These are phyloP conservation scores for Mollisiaceae sp. DNA, from an alignment of 2,329 filamentous ascomycete genomes.

Conservation along the genomic window DNA sequence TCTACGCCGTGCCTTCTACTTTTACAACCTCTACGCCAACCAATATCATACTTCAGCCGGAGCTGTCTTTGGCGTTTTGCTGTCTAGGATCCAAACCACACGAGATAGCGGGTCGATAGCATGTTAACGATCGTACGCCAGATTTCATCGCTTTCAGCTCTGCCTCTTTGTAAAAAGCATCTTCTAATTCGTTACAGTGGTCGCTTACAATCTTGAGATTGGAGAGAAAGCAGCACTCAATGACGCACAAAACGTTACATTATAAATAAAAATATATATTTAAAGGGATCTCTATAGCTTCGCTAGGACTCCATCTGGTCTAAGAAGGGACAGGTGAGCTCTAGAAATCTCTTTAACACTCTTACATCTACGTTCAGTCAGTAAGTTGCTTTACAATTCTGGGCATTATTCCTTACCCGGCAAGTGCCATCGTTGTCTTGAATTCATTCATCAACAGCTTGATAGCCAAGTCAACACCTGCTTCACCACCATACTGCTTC, in stretches of 20 bases:
- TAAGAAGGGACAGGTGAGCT: conserved; percentile 21
- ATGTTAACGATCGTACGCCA: too few relatives aligned
- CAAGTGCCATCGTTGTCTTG: conserved; percentile 21
- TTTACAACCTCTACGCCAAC: conserved; percentile 33
- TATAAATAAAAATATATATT: neutral
- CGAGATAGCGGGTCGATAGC: too few relatives aligned
- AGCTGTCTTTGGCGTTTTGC: too few relatives aligned
- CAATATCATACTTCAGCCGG: conserved; percentile 34
- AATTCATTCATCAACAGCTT: conserved; percentile 46
- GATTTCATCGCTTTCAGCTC: too few relatives aligned
- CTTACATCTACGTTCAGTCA: conserved; percentile 17
- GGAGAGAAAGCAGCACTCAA: too few relatives aligned
- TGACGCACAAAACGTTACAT: neutral
- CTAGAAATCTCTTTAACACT: conserved; percentile 22
- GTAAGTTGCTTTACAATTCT: neutral
- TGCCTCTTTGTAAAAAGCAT: too few relatives aligned
- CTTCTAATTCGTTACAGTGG: too few relatives aligned
- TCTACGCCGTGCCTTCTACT: too few relatives aligned
- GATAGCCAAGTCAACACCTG: conserved; percentile 61
- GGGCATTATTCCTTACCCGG: conserved; percentile 8
- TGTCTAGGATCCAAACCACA: too few relatives aligned
- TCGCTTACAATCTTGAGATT: too few relatives aligned
- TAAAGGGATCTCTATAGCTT: conserved; percentile 12
- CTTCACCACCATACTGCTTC: conserved; percentile 52
- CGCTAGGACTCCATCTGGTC: conserved; percentile 15